A percentile compares a stretch with the other conserved stretches of the same genome.
Conservation (phyloP, 2,329 filamentous ascomycete species). For the Truncatella angustata region DNA sequence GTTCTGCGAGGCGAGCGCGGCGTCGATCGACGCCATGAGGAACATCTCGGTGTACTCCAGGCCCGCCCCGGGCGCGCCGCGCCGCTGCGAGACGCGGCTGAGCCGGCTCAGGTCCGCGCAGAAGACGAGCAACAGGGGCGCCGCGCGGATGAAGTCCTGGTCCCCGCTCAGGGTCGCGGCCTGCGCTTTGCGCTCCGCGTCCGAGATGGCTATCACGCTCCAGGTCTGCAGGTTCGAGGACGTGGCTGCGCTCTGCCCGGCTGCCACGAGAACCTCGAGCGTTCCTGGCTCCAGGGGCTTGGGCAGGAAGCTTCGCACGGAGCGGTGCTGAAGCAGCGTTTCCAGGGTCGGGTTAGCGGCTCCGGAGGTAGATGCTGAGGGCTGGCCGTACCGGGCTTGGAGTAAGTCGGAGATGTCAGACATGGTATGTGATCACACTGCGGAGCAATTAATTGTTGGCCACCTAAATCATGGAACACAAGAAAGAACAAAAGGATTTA, state of each 20-base stretch:
- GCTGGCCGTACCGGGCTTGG: constrained; percentile 18
- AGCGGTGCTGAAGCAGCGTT: constrained; percentile 28
- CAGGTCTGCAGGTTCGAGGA: constrained; percentile 34
- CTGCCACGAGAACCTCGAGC: constrained; percentile 28
- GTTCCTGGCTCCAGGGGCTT: constrained; percentile 19
- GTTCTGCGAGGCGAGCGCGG: constrained; percentile 30
- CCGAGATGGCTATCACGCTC: constrained; percentile 28
- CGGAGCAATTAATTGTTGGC: too few relatives aligned
- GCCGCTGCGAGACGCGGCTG: constrained; percentile 19
- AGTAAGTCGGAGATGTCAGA: constrained; percentile 16
- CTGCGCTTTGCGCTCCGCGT: constrained; percentile 23
- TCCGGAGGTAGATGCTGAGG: background rate
- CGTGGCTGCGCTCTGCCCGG: constrained; percentile 32
- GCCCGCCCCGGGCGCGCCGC: constrained; percentile 18
- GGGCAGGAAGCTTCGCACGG: constrained; percentile 26
- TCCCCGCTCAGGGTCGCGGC: constrained; percentile 25
- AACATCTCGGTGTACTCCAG: constrained; percentile 31
- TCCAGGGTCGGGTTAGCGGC: constrained; percentile 18
- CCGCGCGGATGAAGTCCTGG: constrained; percentile 29
- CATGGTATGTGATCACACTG: too few relatives aligned
- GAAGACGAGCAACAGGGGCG: constrained; percentile 31
- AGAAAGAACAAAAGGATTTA: background rate
- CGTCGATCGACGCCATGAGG: constrained; percentile 30
- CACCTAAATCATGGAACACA: too few relatives aligned
- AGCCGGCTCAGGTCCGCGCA: constrained; percentile 31